phyloP scores from a whole-genome alignment of 768 basidiomycete species.

The Boletus eberwhitei region DNA sequence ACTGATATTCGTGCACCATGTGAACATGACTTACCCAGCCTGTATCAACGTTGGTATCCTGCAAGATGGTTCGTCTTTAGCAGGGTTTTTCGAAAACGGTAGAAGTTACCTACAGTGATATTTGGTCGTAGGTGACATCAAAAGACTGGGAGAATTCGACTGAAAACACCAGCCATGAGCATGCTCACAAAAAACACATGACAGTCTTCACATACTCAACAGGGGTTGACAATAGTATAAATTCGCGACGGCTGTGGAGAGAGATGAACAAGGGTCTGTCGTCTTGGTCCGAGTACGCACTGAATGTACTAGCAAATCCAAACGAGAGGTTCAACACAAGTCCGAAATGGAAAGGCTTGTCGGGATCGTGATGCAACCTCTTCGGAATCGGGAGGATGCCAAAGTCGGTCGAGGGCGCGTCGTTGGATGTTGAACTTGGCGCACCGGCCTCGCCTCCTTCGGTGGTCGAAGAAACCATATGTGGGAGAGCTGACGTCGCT shows the following conservation, averaged over 20 bases:
- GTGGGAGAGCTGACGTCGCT: neutral
- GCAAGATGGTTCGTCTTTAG: conserved; percentile 3
- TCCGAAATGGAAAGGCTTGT: conserved; percentile 51
- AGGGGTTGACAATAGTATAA: conserved; percentile 83
- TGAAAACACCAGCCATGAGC: conserved; percentile 4
- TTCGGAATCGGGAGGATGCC: conserved; percentile 63
- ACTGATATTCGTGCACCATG: neutral
- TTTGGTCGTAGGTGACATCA: conserved; percentile 33
- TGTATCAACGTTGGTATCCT: conserved; percentile 67
- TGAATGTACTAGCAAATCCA: conserved; percentile 56
- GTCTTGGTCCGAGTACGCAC: conserved; percentile 11
- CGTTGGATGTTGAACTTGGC: neutral
- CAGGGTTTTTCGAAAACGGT: neutral
- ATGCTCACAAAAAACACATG: neutral
- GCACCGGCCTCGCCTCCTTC: neutral
- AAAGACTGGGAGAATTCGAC: conserved; percentile 40
- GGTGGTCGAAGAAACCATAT: conserved; percentile 18
- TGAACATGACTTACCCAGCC: conserved; percentile 47
- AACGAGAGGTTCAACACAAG: conserved; percentile 54
- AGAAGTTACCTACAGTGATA: conserved; percentile 29
- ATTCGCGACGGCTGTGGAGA: conserved; percentile 56
- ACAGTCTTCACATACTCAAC: conserved; percentile 46
- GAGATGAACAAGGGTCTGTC: neutral
- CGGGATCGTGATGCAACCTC: conserved; percentile 48
- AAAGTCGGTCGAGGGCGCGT: conserved; percentile 43